Conservation (phyloP, 805 yeast genomes). For the Candida yuanshanica region DNA sequence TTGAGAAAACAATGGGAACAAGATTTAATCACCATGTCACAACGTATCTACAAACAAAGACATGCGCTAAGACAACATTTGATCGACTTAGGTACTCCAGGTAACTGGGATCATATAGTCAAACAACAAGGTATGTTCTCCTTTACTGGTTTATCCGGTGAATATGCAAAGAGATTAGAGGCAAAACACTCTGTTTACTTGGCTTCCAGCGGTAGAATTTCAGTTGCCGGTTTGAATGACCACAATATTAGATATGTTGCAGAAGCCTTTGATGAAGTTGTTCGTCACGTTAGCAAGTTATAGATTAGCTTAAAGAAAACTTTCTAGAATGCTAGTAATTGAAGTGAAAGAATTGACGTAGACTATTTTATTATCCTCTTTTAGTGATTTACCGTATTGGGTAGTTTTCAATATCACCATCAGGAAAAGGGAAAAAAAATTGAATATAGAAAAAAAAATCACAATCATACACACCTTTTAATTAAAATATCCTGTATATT, state of each 20-base stretch:
- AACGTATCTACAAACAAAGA: conserved; percentile 80
- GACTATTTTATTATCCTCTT: no score
- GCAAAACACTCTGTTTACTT: conserved; percentile 75
- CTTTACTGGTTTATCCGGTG: conserved; percentile 77
- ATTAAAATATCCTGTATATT: no score
- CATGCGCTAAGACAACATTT: conserved; percentile 54
- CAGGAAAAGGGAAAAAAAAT: no score
- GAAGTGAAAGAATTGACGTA: no score
- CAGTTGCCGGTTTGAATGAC: conserved; percentile 88
- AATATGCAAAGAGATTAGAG: conserved; percentile 74
- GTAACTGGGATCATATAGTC: conserved; percentile 87
- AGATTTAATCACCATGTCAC: conserved; percentile 83
- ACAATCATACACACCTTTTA: no score
- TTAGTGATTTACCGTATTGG: no score
- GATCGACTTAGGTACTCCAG: conserved; percentile 68
- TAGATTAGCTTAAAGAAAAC: no score
- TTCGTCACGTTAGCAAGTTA: conserved; percentile 28
- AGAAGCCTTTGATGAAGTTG: conserved; percentile 74
- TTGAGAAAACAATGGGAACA: conserved; percentile 74
- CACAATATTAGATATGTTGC: conserved; percentile 77
- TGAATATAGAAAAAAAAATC: no score
- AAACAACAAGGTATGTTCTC: conserved; percentile 96
- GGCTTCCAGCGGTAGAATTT: conserved; percentile 81
- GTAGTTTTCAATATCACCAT: no score
- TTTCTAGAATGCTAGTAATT: no score